These are phyloP conservation scores for Nyctanthes arbortristis DNA, from an alignment of 257 asterid genomes.

Conservation along the genomic window DNA sequence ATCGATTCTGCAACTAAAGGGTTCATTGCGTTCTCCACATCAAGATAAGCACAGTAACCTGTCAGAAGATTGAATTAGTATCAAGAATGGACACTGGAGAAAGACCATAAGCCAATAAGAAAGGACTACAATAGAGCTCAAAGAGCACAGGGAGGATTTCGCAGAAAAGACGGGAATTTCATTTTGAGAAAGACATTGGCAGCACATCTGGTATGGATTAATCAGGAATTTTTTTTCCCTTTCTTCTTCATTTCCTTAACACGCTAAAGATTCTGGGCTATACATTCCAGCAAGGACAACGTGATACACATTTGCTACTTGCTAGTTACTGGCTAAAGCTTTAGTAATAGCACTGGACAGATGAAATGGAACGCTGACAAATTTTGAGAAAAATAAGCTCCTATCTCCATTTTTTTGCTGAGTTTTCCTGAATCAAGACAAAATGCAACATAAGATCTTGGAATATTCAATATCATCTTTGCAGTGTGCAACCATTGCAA, in stretches of 20 bases:
- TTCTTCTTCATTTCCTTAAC: conserved; percentile 2
- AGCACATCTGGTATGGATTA: conserved; percentile 4
- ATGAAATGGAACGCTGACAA: neutral
- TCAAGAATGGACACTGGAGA: conserved; percentile 4
- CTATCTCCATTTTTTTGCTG: neutral
- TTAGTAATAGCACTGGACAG: neutral
- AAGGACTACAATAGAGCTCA: neutral
- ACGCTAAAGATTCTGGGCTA: neutral
- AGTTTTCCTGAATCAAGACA: neutral
- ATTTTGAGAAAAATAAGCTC: neutral
- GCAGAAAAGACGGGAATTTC: conserved; percentile 6
- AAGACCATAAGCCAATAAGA: neutral
- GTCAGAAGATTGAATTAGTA: conserved; percentile 30
- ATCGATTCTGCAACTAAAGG: conserved; percentile 85
- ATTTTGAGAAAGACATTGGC: conserved; percentile 4
- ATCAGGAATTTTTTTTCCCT: neutral
- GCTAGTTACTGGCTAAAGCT: neutral
- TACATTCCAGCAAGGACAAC: neutral
- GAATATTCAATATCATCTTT: neutral
- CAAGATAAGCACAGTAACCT: conserved; percentile 98
- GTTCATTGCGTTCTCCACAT: conserved; percentile 90
- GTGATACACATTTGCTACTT: neutral
- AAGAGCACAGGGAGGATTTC: conserved; percentile 9
- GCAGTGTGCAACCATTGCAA: neutral
- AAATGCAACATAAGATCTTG: neutral